Percentiles rank a stretch among this genome's conserved stretches.
Evolutionary conservation across 2,329 filamentous ascomycete species (phyloP).

Genomic region (Venturia carpophila): DNA sequence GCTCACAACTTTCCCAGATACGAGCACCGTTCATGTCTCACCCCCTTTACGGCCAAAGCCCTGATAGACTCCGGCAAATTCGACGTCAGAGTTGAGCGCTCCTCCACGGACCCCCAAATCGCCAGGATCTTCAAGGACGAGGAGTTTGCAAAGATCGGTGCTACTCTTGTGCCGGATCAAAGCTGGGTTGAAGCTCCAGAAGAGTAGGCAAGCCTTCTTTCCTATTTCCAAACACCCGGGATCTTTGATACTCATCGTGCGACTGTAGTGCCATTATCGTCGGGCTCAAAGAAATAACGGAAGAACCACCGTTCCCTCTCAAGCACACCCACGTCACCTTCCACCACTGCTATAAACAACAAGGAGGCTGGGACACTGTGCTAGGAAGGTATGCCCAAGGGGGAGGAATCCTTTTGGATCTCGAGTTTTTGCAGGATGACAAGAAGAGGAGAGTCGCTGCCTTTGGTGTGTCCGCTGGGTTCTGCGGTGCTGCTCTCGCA

Average conservation of each 20-base stretch:
- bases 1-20: slow-evolving; percentile 20
- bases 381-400: slow-evolving; percentile 72
- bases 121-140: slow-evolving; percentile 36
- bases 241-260: neutral
- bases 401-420: slow-evolving; percentile 69
- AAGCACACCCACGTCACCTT: slow-evolving; percentile 36
- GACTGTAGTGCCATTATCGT: slow-evolving; percentile 29
- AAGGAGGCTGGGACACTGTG: slow-evolving; percentile 60
- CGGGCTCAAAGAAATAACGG: slow-evolving; percentile 36
- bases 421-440: slow-evolving; percentile 77
- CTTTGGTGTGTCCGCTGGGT: slow-evolving; percentile 42
- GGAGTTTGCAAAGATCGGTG: slow-evolving; percentile 32
- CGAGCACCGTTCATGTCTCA: slow-evolving; percentile 35
- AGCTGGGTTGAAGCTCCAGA: slow-evolving; percentile 33
- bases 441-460: slow-evolving; percentile 62
- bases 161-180: slow-evolving; percentile 31
- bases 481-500: slow-evolving; percentile 45
- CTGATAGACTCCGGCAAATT: slow-evolving; percentile 34
- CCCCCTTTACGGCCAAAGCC: slow-evolving; percentile 33
- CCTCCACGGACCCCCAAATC: slow-evolving; percentile 31
- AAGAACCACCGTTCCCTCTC: slow-evolving; percentile 28
- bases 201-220: slow-evolving; percentile 23
- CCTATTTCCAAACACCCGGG: neutral
- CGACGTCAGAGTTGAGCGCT: slow-evolving; percentile 34
- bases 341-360: slow-evolving; percentile 37